phyloP scores from a whole-genome alignment of 495 filamentous ascomycete species.

The Aspergillus cavernicola region DNA sequence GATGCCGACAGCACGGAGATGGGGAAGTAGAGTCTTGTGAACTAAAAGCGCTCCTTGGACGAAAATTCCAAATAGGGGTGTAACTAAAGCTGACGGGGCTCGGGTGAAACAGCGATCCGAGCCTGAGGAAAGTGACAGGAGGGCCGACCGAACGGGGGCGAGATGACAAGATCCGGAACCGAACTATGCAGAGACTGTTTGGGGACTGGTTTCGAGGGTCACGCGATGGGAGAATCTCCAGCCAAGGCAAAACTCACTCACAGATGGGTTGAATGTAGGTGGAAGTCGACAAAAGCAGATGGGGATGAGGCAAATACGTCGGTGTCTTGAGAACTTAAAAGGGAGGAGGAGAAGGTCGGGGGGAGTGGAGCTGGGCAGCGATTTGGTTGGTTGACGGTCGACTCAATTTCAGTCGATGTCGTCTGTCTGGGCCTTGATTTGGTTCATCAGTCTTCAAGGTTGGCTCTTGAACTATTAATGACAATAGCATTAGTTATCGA shows the following conservation, averaged over 20 bases:
- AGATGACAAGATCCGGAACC: slow-evolving; percentile 9
- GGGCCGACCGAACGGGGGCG: not conserved
- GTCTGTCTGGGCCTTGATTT: not conserved
- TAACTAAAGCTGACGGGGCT: slow-evolving; percentile 2
- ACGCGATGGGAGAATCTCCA: slow-evolving; percentile 13
- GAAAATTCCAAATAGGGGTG: slow-evolving; percentile 2
- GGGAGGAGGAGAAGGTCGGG: slow-evolving; percentile 14
- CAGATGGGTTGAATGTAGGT: slow-evolving; percentile 2
- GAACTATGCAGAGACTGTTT: slow-evolving; percentile 7
- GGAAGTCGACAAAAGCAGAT: not conserved
- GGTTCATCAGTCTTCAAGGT: not conserved
- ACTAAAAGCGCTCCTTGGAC: not conserved
- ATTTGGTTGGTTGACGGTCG: slow-evolving; percentile 11
- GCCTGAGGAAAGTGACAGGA: slow-evolving; percentile 15
- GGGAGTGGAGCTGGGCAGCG: slow-evolving; percentile 10
- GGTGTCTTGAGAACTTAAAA: no score
- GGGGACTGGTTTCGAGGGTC: slow-evolving; percentile 2
- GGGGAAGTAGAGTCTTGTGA: no score
- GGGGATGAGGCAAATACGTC: not conserved
- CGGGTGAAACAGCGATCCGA: slow-evolving; percentile 14
- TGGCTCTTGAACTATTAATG: no score
- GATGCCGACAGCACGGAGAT: not conserved
- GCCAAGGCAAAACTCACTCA: slow-evolving; percentile 2
- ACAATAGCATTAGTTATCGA: no score
- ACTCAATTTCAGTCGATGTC: not conserved